Conservation (phyloP, 2,329 filamentous ascomycete genomes). For the Claviceps maximensis region DNA sequence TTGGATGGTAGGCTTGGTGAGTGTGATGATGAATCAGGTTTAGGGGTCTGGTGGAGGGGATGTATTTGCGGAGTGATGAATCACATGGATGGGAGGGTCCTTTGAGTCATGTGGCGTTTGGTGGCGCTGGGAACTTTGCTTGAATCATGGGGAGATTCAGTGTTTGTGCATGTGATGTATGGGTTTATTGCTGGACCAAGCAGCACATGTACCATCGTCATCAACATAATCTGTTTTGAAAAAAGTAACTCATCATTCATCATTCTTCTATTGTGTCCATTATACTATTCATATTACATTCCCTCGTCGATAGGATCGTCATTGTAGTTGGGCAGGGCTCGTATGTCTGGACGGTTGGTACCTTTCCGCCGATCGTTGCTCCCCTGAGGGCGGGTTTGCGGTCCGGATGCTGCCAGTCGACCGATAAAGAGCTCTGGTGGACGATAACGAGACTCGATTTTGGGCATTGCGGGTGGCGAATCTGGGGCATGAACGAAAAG, state of each 20-base stretch:
- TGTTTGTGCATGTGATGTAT: too few relatives aligned
- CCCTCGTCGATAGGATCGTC: slow-evolving; percentile 20
- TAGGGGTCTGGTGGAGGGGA: too few relatives aligned
- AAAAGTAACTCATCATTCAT: not conserved
- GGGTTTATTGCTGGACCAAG: not conserved
- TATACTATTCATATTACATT: not conserved
- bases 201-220: not conserved
- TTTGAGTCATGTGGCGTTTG: too few relatives aligned
- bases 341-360: slow-evolving; percentile 19
- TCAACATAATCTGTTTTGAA: not conserved
- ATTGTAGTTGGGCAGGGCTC: slow-evolving; percentile 19
- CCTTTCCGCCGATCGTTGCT: slow-evolving; percentile 9
- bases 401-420: slow-evolving; percentile 12
- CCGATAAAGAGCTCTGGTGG: slow-evolving; percentile 15
- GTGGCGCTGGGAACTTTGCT: too few relatives aligned
- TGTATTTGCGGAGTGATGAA: too few relatives aligned
- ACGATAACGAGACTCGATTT: slow-evolving; percentile 1
- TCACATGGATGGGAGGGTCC: too few relatives aligned
- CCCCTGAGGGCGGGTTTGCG: slow-evolving; percentile 4
- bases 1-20: too few relatives aligned
- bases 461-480: not conserved
- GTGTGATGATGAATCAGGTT: too few relatives aligned
- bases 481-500: slow-evolving; percentile 7
- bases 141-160: too few relatives aligned
- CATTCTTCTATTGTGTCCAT: not conserved